Conservation (phyloP, 305 asterid genomes). For the Lippia alba region DNA sequence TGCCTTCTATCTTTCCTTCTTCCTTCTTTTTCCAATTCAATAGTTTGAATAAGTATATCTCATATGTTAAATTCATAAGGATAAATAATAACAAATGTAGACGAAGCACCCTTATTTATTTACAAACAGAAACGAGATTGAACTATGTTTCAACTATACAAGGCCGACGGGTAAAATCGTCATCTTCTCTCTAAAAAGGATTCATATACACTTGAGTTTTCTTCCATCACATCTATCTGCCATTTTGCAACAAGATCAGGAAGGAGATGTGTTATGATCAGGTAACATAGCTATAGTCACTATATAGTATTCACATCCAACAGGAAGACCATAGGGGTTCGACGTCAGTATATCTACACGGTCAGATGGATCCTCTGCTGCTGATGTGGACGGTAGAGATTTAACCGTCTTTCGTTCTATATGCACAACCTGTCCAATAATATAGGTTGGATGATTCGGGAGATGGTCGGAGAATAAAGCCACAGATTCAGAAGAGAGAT, state of each 20-base stretch:
- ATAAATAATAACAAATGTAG: slow-evolving; percentile 3
- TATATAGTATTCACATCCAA: slow-evolving; percentile 87
- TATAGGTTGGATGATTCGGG: slow-evolving; percentile 69
- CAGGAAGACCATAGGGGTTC: slow-evolving; percentile 77
- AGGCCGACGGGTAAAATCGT: slow-evolving; percentile 20
- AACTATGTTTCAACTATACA: slow-evolving; percentile 25
- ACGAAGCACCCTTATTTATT: neutral
- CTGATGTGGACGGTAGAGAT: slow-evolving; percentile 39
- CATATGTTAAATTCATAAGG: too few relatives aligned
- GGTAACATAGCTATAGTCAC: slow-evolving; percentile 98
- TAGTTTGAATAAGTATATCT: too few relatives aligned
- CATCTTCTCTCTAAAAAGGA: slow-evolving; percentile 11
- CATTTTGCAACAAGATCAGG: slow-evolving; percentile 85
- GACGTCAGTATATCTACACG: slow-evolving; percentile 46
- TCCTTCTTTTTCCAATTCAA: neutral
- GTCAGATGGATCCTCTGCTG: slow-evolving; percentile 49
- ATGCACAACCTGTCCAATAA: slow-evolving; percentile 93
- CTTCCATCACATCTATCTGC: slow-evolving; percentile 95
- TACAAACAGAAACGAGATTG: slow-evolving; percentile 28
- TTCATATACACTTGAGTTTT: slow-evolving; percentile 54
- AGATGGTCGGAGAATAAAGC: slow-evolving; percentile 81
- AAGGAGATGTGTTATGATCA: slow-evolving; percentile 75
- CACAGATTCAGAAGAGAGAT: slow-evolving; percentile 88
- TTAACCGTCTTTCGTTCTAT: slow-evolving; percentile 74
- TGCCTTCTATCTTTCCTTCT: neutral